phyloP scores from a whole-genome alignment of 805 yeast species.

The Blastobotrys parvus region DNA sequence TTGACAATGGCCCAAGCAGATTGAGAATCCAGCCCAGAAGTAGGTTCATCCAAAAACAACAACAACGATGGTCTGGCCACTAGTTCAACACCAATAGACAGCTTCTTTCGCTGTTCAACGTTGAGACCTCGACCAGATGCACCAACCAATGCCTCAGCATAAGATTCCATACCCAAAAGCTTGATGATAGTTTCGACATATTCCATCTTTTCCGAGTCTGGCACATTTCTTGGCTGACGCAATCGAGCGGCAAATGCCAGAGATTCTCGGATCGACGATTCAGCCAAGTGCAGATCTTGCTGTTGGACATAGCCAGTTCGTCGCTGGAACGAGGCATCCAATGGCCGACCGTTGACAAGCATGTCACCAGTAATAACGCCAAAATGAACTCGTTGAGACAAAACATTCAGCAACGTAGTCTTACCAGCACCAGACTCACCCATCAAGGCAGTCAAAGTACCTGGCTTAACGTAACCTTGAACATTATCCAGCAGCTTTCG shows the following conservation, averaged over 20 bases:
- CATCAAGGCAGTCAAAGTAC: constrained; percentile 74
- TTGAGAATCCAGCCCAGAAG: constrained; percentile 58
- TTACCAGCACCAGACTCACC: constrained; percentile 88
- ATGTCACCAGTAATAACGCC: constrained; percentile 68
- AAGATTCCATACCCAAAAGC: constrained; percentile 57
- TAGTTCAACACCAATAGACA: constrained; percentile 64
- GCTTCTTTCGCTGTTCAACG: constrained; percentile 60
- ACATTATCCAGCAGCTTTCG: constrained; percentile 38
- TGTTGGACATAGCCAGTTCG: constrained; percentile 77
- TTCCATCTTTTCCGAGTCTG: constrained; percentile 49
- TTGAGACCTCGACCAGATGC: constrained; percentile 63
- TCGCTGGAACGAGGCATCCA: constrained; percentile 62
- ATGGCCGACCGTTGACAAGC: constrained; percentile 59
- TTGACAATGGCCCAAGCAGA: constrained; percentile 62
- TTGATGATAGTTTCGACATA: constrained; percentile 64
- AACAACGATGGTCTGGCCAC: constrained; percentile 60
- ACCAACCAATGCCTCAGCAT: constrained; percentile 77
- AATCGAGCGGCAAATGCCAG: constrained; percentile 61
- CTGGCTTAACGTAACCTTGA: constrained; percentile 72
- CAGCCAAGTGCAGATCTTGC: constrained; percentile 65
- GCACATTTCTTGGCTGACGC: constrained; percentile 55
- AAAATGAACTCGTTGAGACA: constrained; percentile 60
- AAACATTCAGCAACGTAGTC: constrained; percentile 64
- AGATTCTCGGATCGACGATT: constrained; percentile 68
- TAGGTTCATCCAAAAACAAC: constrained; percentile 59